Evolutionary conservation across 495 filamentous ascomycete species (phyloP), one percentile per base, ranked within the genome.

Genomic region (Lophiostoma macrostomum): DNA sequence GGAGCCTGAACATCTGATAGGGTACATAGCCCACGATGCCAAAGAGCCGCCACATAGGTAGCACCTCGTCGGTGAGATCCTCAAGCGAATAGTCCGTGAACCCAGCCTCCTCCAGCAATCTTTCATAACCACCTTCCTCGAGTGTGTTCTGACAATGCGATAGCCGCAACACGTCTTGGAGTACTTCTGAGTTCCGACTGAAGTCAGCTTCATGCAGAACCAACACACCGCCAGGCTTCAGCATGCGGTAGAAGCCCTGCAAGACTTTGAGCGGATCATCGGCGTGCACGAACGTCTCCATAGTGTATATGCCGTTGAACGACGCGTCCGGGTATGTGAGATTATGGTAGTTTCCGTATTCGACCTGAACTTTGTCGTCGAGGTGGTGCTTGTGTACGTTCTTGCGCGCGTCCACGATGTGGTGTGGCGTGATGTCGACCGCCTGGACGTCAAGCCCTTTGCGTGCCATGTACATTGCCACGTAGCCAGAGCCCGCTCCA

Each of bases 201-300:
- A 58, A 38, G 40, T 80, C 77, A 40, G 79, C 78, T 61, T 81
- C 78, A 60, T 77, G 71, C 11, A 77, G 52, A 2, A 67, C 74
- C 13, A 81, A 27, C 0, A 60, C 56, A 3, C 77, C 76, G 5
- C 77, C 78, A 1, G 78, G 79, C 42, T 67, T 64, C 5, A 82
- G 58, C 0, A 81, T 41, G 23, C 74, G 73, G 60, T 68, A 69
- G 60, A 81, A 81, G 31, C 74, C 69, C 8, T 54, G 43, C 22
- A 80, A 53, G 1, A 73, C 78, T 10, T 66, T 69, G 45, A 70
- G 57, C 5, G 73, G 73, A 18, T 81, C 72, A 1, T 71, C 78
- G 5, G 80, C 76, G 54, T 83, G 77, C 4, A 80, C 76, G 22
- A 81, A 71, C 0, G 78, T 82, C 56, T 82, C 79, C 70, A 80